Evolutionary conservation across 768 basidiomycete genomes (phyloP).

Genomic region (Neoboletus brunneissimus): DNA sequence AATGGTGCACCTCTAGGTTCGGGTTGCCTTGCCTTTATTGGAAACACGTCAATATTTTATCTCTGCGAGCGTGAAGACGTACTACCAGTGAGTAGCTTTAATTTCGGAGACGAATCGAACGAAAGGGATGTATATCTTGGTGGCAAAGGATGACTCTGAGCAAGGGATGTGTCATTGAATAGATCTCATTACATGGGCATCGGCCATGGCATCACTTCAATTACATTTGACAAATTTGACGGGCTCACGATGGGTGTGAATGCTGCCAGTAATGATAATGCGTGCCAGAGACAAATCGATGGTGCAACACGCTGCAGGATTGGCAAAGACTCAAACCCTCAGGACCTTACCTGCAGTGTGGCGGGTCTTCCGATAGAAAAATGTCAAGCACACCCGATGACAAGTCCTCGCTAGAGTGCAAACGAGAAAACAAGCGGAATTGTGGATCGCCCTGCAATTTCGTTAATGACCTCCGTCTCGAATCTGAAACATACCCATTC

Average conservation of each 20-base stretch:
- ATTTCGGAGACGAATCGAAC: not conserved
- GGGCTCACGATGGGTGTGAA: not conserved
- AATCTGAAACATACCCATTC: not conserved
- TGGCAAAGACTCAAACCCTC: not conserved
- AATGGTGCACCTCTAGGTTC: not conserved
- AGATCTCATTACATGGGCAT: not conserved
- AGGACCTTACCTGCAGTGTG: not conserved
- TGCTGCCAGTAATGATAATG: not conserved
- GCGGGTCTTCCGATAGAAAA: not conserved
- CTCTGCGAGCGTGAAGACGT: not conserved
- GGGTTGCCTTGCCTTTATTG: not conserved
- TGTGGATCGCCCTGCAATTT: not conserved
- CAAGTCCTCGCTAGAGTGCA: not conserved
- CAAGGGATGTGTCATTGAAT: not conserved
- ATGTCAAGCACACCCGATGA: not conserved
- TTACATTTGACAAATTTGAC: not conserved
- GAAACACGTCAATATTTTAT: not conserved
- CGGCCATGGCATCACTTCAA: slow-evolving; percentile 5
- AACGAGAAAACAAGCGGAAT: not conserved
- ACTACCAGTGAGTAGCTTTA: too few species aligned
- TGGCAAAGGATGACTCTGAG: not conserved
- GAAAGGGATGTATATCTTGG: not conserved
- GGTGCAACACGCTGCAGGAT: not conserved
- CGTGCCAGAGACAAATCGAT: too few species aligned
- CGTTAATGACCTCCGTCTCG: not conserved